These are phyloP conservation scores for Ilyonectria robusta DNA, from an alignment of 2,329 filamentous ascomycete genomes.

Conservation along the genomic window DNA sequence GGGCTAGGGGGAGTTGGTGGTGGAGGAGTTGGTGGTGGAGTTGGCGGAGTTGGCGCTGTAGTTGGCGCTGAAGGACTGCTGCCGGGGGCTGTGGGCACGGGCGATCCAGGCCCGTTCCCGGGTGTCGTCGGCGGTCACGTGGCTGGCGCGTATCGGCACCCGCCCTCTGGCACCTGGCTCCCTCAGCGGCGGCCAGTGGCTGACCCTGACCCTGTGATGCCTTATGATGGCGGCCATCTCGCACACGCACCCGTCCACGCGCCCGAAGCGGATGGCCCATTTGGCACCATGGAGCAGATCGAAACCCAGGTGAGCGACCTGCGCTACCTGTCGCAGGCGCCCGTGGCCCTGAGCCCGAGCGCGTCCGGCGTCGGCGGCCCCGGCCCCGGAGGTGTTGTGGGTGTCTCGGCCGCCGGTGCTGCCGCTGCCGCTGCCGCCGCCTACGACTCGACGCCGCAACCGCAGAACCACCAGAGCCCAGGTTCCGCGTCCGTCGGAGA, in stretches of 20 bases:
- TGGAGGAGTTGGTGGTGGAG: conserved; percentile 10
- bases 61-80: conserved; percentile 7
- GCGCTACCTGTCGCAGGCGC: conserved; percentile 63
- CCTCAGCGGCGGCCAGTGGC: conserved; percentile 6
- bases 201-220: conserved; percentile 27
- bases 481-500: conserved; percentile 61
- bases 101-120: conserved; percentile 33
- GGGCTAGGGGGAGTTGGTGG: background rate
- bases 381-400: conserved; percentile 38
- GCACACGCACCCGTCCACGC: conserved; percentile 18
- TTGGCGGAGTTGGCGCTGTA: conserved; percentile 3
- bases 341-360: conserved; percentile 45
- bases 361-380: conserved; percentile 41
- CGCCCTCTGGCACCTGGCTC: conserved; percentile 9
- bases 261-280: conserved; percentile 39
- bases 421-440: conserved; percentile 50
- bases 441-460: conserved; percentile 52
- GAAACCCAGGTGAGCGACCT: conserved; percentile 69
- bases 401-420: conserved; percentile 44
- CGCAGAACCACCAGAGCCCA: conserved; percentile 52
- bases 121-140: conserved; percentile 35
- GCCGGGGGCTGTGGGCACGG: conserved; percentile 12
- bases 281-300: conserved; percentile 65
- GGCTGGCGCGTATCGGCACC: conserved; percentile 15
- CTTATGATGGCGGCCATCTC: conserved; percentile 31